Evolutionary conservation across 2,329 filamentous ascomycete species (phyloP).

Genomic region (Sporothrix mexicana): DNA sequence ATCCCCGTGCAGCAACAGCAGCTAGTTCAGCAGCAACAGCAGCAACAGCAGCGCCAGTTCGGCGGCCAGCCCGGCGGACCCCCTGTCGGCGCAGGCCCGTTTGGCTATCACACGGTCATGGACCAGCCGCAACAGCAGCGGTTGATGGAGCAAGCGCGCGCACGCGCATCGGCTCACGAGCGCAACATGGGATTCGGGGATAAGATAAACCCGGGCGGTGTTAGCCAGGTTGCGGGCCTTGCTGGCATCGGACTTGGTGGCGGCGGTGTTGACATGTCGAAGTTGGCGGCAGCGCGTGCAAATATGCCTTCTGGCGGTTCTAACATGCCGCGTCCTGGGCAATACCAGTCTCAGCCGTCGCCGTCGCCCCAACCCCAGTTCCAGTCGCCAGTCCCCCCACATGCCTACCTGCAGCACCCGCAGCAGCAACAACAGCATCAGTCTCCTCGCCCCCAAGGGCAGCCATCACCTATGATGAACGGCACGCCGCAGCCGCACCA

Average conservation of each 20-base stretch:
- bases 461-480: conserved; percentile 35
- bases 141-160: conserved; percentile 58
- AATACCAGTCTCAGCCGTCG: conserved; percentile 21
- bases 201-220: conserved; percentile 43
- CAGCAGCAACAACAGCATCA: conserved; percentile 25
- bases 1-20: too few species aligned
- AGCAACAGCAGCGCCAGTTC: conserved; percentile 35
- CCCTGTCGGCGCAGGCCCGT: conserved; percentile 42
- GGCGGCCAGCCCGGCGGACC: conserved; percentile 38
- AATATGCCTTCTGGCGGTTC: conserved; percentile 47
- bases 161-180: conserved; percentile 51
- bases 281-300: conserved; percentile 47
- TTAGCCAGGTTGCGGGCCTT: conserved; percentile 45
- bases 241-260: conserved; percentile 46
- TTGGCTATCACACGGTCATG: conserved; percentile 58
- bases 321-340: conserved; percentile 45
- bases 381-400: conserved; percentile 27
- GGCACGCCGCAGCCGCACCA: conserved; percentile 34
- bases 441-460: neutral
- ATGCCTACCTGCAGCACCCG: conserved; percentile 25
- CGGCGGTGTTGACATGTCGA: conserved; percentile 44
- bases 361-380: conserved; percentile 9
- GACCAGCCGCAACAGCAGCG: conserved; percentile 57
- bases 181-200: conserved; percentile 50
- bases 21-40: conserved; percentile 7